These are phyloP conservation scores for Fusarium staphyleae DNA, from an alignment of 2,329 filamentous ascomycete genomes.

Conservation along the genomic window DNA sequence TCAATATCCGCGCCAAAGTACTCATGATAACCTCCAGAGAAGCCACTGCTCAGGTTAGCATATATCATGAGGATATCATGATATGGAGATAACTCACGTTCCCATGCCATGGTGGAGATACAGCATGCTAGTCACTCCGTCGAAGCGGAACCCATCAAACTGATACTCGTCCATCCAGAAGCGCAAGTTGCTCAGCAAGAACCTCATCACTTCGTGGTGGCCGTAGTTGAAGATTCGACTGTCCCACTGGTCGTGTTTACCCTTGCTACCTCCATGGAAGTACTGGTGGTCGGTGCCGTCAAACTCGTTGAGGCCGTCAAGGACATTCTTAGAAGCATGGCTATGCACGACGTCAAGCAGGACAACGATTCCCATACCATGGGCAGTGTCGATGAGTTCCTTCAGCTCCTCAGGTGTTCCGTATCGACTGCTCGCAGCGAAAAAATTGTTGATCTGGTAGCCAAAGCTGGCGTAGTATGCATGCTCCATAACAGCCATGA, in stretches of 20 bases:
- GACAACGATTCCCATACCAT: constrained; percentile 88
- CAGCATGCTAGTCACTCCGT: constrained; percentile 98
- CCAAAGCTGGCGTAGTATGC: constrained; percentile 99
- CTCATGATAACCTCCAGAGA: constrained; percentile 97
- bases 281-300: constrained; percentile 95
- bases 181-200: constrained; percentile 90
- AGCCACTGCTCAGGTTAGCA: constrained; percentile 66
- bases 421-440: constrained; percentile 94
- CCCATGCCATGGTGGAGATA: constrained; percentile 96
- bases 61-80: background rate
- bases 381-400: constrained; percentile 94
- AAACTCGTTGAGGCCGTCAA: constrained; percentile 95
- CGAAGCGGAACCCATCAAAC: constrained; percentile 97
- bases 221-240: constrained; percentile 98
- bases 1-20: constrained; percentile 92
- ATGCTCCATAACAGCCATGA: constrained; percentile 99
- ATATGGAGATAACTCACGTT: constrained; percentile 67
- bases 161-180: constrained; percentile 99
- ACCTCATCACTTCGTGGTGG: constrained; percentile 91
- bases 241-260: constrained; percentile 93
- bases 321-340: constrained; percentile 95
- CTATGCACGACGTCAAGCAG: constrained; percentile 96
- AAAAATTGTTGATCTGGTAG: constrained; percentile 99
- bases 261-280: constrained; percentile 87
- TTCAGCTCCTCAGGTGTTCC: constrained; percentile 94